These are phyloP conservation scores for Monosporascus sp. DNA, from an alignment of 2,329 filamentous ascomycete species.

Conservation along the genomic window DNA sequence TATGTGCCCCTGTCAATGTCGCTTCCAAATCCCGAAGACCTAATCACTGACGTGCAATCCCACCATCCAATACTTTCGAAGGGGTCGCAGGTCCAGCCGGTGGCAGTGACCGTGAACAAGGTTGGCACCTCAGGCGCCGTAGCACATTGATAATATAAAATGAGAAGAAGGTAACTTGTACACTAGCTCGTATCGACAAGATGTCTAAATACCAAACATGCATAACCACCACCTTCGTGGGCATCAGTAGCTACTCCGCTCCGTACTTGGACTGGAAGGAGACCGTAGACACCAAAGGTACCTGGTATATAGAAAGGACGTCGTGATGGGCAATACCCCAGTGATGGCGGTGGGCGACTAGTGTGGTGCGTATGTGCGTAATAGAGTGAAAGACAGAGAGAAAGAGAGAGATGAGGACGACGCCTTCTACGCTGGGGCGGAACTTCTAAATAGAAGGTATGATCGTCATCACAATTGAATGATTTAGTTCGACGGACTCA, in stretches of 20 bases:
- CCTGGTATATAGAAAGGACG: neutral
- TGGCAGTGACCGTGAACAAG: conserved; percentile 14
- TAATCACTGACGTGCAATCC: too few species aligned
- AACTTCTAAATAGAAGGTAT: conserved; percentile 3
- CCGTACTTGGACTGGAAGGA: conserved; percentile 12
- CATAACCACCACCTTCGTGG: conserved; percentile 19
- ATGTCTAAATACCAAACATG: conserved; percentile 25
- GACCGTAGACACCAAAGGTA: conserved; percentile 1
- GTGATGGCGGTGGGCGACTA: neutral
- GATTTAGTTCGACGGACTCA: conserved; percentile 17
- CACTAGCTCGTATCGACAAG: conserved; percentile 12
- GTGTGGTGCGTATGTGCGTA: neutral
- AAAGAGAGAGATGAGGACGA: conserved; percentile 3
- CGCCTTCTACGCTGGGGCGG: conserved; percentile 15
- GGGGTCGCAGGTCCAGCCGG: conserved; percentile 6
- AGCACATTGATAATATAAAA: conserved; percentile 23
- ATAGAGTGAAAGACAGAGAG: neutral
- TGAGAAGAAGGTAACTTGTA: conserved; percentile 16
- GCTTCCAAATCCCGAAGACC: too few species aligned
- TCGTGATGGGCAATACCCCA: neutral
- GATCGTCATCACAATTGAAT: conserved; percentile 2
- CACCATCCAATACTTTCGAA: too few species aligned
- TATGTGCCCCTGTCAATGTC: neutral
- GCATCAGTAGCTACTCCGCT: conserved; percentile 17
- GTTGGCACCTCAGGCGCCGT: conserved; percentile 13